Conservation (phyloP, 2,329 filamentous ascomycete genomes). For the Verticillium albo-atrum region DNA sequence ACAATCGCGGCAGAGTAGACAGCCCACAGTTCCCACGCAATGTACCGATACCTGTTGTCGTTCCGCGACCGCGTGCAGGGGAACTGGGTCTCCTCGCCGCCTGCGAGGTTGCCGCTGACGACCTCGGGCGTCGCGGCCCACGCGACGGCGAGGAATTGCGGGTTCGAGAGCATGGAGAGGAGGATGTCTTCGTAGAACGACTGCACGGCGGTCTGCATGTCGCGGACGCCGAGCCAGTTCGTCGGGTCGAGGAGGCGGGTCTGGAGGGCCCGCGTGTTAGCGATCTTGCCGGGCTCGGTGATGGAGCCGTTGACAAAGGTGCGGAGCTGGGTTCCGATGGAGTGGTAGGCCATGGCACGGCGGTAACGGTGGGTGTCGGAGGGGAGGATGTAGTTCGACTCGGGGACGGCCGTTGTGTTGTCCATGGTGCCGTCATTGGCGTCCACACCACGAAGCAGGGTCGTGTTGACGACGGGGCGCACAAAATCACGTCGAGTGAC, state of each 20-base stretch:
- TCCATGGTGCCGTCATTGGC: constrained; percentile 27
- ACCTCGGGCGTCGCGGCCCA: constrained; percentile 21
- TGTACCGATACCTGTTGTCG: constrained; percentile 22
- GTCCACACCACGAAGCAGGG: constrained; percentile 13
- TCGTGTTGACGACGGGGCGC: constrained; percentile 22
- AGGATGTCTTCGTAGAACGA: constrained; percentile 28
- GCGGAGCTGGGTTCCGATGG: constrained; percentile 23
- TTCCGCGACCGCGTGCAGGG: constrained; percentile 21
- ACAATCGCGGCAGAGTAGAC: constrained; percentile 27
- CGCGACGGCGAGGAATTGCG: constrained; percentile 25
- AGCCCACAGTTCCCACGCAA: constrained; percentile 25
- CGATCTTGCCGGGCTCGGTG: constrained; percentile 15
- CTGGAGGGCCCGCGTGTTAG: constrained; percentile 27
- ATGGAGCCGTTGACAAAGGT: constrained; percentile 24
- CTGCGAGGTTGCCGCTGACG: constrained; percentile 1
- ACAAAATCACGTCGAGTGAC: constrained; percentile 15
- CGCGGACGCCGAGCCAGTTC: constrained; percentile 18
- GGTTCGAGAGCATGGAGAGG: constrained; percentile 26
- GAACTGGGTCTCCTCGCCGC: constrained; percentile 17
- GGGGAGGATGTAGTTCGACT: constrained; percentile 20
- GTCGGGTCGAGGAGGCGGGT: constrained; percentile 32
- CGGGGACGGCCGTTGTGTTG: constrained; percentile 21
- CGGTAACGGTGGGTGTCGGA: constrained; percentile 18
- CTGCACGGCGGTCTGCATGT: constrained; percentile 20
- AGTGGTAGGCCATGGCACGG: constrained; percentile 24